Base-by-base conservation (phyloP, 2,329 filamentous ascomycete species). In the Xylaria sp. region DNA sequence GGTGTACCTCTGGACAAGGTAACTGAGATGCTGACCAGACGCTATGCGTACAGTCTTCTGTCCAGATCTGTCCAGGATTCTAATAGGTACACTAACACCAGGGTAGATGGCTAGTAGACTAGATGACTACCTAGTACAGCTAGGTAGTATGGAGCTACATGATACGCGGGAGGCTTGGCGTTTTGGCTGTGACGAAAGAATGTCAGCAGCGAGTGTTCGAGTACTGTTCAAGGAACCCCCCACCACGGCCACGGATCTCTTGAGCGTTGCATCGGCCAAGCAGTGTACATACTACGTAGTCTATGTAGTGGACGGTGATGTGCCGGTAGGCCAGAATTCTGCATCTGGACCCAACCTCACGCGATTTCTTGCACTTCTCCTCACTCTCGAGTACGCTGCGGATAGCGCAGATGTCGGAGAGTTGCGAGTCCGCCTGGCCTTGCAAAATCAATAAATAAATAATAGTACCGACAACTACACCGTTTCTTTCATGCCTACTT, bases 181-280 rank as follows among this genome's bases (percentile, higher is more conserved):
- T 64, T 50, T 60, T n/a, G 55, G n/a, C 48, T 42, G 60, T 50
- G 55, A 60, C 55, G 60, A 60, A 48, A 59, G 35, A 44, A 60
- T 60, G 60, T 64, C 65, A 44, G 40, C 40, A 44, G 16, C 40
- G 40, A 35, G 13, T 44, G 16, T 18, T 44, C 2, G 13, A 18
- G 18, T 44, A 18, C 32, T 35, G 32, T 35, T 13, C 40, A 47
- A n/a, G 44, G n/a, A n/a, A 47, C 13, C 66, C 66, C 66, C 66
- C 66, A 65, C 65, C 61, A 68, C 35, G 12, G 5, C 37, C 21
- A n/a, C 13, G 37, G 21, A 29, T 44, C 54, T 42, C 54, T n/a
- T 8, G 54, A 44, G 23, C 42, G 37, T 58, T 53, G 18, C 50
- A 54, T 54, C 27, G 12, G 3, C 27, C 48, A 44, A 44, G 40